Percentiles rank a stretch among this genome's conserved stretches.
Conservation (phyloP, 176 grass and related monocot genomes). For the Eleusine coracana region DNA sequence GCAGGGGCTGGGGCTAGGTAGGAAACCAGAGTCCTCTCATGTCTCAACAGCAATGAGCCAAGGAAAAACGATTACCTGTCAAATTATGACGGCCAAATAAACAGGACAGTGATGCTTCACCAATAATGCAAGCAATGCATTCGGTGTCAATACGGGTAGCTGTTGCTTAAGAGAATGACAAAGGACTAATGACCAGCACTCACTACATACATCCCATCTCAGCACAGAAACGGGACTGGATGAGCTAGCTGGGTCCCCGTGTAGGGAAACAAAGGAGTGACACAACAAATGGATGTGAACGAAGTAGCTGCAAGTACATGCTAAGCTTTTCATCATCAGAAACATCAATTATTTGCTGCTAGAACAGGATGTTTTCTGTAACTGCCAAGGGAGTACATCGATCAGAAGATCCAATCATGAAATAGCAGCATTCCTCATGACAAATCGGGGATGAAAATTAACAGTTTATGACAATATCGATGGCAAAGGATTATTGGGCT, state of each 20-base stretch:
- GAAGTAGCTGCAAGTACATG: conserved; percentile 35
- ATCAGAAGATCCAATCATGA: conserved; percentile 15
- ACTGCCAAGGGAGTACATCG: not conserved
- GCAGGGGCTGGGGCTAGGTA: not conserved
- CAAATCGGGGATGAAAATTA: not conserved
- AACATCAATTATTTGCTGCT: not conserved
- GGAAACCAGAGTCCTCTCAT: not conserved
- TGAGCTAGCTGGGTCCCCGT: not conserved
- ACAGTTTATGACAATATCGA: not conserved
- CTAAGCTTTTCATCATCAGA: not conserved
- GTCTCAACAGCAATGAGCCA: not conserved
- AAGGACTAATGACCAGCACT: conserved; percentile 36
- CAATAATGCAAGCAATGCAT: conserved; percentile 39
- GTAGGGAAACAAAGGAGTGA: conserved; percentile 8
- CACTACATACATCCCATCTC: not conserved
- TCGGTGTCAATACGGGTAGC: conserved; percentile 34
- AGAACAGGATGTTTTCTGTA: not conserved
- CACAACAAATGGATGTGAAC: not conserved
- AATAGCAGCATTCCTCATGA: not conserved
- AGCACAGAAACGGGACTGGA: not conserved
- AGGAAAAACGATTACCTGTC: not conserved
- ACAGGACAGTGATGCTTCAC: conserved; percentile 29
- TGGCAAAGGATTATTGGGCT: not conserved
- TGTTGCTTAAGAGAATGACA: conserved; percentile 40
- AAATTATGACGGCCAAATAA: conserved; percentile 5